A percentile compares a stretch with the other conserved stretches of the same genome.
phyloP scores from a whole-genome alignment of 768 basidiomycete genomes.

The Rossbeevera mucosa region DNA sequence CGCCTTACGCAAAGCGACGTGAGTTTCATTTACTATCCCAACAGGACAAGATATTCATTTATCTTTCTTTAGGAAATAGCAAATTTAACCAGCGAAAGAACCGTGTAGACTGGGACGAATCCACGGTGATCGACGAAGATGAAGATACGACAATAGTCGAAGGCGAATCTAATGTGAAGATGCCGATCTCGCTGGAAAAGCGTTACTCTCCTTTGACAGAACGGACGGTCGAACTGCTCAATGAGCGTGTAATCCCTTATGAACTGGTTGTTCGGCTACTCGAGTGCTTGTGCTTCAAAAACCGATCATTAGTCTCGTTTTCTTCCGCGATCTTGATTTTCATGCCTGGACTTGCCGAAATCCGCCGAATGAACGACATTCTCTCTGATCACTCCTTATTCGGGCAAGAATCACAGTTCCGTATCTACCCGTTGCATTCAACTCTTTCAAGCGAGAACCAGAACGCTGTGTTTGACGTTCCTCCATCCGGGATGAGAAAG shows the following conservation, averaged over 20 bases:
- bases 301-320: constrained; percentile 45
- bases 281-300: constrained; percentile 77
- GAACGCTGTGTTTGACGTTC: constrained; percentile 84
- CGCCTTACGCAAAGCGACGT: constrained; percentile 76
- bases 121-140: constrained; percentile 53
- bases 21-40: constrained; percentile 23
- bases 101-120: constrained; percentile 77
- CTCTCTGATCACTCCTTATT: constrained; percentile 73
- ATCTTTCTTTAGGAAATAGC: constrained; percentile 44
- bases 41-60: neutral
- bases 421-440: constrained; percentile 85
- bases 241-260: constrained; percentile 86
- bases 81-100: constrained; percentile 61
- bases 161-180: constrained; percentile 10
- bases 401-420: constrained; percentile 58
- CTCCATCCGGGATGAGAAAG: constrained; percentile 75
- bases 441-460: constrained; percentile 91
- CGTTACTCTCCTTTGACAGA: constrained; percentile 76
- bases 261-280: constrained; percentile 83
- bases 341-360: constrained; percentile 93
- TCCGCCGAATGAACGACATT: constrained; percentile 80
- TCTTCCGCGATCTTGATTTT: constrained; percentile 87
- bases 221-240: constrained; percentile 76
- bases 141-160: constrained; percentile 50
- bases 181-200: constrained; percentile 58